A percentile compares a stretch with the other conserved stretches of the same genome.
Conservation (phyloP, 2,329 filamentous ascomycete genomes). For the Diplocarpon mali region DNA sequence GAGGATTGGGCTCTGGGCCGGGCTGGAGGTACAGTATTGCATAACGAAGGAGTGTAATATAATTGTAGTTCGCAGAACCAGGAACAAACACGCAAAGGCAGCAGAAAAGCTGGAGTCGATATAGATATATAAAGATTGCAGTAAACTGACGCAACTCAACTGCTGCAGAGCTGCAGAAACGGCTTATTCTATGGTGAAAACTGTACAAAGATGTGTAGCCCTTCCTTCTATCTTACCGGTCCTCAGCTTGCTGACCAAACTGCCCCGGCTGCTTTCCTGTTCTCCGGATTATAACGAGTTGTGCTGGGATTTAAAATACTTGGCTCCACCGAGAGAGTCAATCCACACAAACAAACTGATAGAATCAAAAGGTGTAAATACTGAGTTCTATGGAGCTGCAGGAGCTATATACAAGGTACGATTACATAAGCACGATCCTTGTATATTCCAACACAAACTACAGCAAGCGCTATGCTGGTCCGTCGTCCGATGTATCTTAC, state of each 20-base stretch:
- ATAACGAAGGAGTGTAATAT: constrained; percentile 13
- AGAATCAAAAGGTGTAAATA: too few relatives aligned
- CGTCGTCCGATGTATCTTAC: background rate
- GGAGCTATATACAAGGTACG: too few relatives aligned
- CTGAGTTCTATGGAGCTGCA: too few relatives aligned
- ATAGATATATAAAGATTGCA: background rate
- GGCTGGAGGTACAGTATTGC: constrained; percentile 6
- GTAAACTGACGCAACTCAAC: constrained; percentile 5
- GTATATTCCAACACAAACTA: background rate
- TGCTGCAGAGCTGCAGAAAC: background rate
- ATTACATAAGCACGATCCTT: too few relatives aligned
- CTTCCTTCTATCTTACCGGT: constrained; percentile 7
- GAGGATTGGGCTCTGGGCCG: constrained; percentile 18
- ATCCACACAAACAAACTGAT: too few relatives aligned
- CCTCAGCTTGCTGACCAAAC: constrained; percentile 4
- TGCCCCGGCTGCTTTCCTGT: constrained; percentile 4
- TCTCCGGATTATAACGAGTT: constrained; percentile 7
- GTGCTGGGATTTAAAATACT: constrained; percentile 4
- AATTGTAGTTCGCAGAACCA: constrained; percentile 26
- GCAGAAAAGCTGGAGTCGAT: constrained; percentile 11
- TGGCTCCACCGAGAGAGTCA: background rate
- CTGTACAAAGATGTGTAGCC: background rate
- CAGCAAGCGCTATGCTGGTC: constrained; percentile 2
- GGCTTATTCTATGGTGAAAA: background rate
- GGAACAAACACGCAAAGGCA: constrained; percentile 17